Evolutionary conservation across 768 basidiomycete species (phyloP).

Genomic region (Collybia sordida): DNA sequence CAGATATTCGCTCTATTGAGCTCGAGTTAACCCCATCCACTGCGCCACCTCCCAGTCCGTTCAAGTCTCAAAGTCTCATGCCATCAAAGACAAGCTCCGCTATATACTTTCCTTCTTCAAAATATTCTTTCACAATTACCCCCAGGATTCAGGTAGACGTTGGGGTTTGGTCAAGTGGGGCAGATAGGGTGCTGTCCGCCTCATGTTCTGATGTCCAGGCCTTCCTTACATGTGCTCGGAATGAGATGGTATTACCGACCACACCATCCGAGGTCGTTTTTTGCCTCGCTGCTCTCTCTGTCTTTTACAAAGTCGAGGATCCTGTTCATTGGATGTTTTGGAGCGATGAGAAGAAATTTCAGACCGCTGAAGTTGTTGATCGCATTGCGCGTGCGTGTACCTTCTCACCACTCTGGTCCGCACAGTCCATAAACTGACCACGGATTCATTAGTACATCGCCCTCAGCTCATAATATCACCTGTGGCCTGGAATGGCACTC

Average conservation of each 20-base stretch:
- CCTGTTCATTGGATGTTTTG: constrained; percentile 67
- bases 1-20: constrained; percentile 33
- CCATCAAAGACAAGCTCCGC: constrained; percentile 10
- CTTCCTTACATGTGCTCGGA: constrained; percentile 44
- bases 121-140: constrained; percentile 21
- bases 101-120: constrained; percentile 12
- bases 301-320: constrained; percentile 54
- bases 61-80: constrained; percentile 11
- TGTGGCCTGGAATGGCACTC: constrained; percentile 43
- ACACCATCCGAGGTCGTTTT: constrained; percentile 45
- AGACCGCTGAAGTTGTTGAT: constrained; percentile 53
- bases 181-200: constrained; percentile 40
- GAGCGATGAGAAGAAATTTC: constrained; percentile 46
- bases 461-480: constrained; percentile 37
- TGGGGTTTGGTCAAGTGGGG: constrained; percentile 41
- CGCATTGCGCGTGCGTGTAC: constrained; percentile 49
- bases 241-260: constrained; percentile 35
- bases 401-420: background rate
- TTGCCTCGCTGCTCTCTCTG: constrained; percentile 59
- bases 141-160: constrained; percentile 27
- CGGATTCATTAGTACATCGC: constrained; percentile 29
- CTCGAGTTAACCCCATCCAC: constrained; percentile 19
- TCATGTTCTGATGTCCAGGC: constrained; percentile 47
- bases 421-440: background rate
- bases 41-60: constrained; percentile 16